Evolutionary conservation across 2,329 filamentous ascomycete species (phyloP).

Genomic region (Colletotrichum liaoningense): DNA sequence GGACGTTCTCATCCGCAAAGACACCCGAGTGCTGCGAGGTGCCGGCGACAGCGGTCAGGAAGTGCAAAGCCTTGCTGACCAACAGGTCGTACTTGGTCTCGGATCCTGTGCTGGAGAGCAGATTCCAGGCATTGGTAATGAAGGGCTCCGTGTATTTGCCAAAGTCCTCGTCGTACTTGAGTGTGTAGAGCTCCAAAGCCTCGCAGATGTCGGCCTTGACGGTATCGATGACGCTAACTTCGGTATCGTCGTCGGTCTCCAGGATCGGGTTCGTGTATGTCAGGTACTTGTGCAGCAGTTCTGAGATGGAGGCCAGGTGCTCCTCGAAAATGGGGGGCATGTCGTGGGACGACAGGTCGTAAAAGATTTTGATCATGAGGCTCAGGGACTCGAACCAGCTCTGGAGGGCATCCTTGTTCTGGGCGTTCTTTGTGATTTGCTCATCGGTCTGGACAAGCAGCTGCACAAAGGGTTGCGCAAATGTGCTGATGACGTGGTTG

Average conservation of each 20-base stretch:
- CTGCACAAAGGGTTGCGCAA: constrained; percentile 84
- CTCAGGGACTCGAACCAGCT: constrained; percentile 88
- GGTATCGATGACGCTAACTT: constrained; percentile 85
- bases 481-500: constrained; percentile 91
- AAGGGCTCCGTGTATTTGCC: constrained; percentile 83
- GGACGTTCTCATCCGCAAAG: constrained; percentile 84
- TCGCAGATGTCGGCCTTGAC: constrained; percentile 96
- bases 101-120: constrained; percentile 86
- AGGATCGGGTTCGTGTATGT: constrained; percentile 88
- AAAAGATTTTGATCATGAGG: constrained; percentile 90
- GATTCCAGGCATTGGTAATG: constrained; percentile 89
- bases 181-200: constrained; percentile 86
- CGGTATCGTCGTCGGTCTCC: constrained; percentile 87
- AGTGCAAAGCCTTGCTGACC: constrained; percentile 94
- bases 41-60: constrained; percentile 88
- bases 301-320: constrained; percentile 80
- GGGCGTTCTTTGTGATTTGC: constrained; percentile 78
- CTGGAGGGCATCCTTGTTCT: constrained; percentile 79
- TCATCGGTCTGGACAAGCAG: constrained; percentile 80
- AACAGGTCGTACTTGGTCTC: constrained; percentile 95
- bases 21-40: constrained; percentile 81
- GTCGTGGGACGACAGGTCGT: constrained; percentile 97
- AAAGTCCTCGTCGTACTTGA: constrained; percentile 97
- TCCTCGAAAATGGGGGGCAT: constrained; percentile 95
- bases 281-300: constrained; percentile 91